Base-by-base conservation (phyloP, 2,329 filamentous ascomycete species). In the Apiospora kogelbergensis region DNA sequence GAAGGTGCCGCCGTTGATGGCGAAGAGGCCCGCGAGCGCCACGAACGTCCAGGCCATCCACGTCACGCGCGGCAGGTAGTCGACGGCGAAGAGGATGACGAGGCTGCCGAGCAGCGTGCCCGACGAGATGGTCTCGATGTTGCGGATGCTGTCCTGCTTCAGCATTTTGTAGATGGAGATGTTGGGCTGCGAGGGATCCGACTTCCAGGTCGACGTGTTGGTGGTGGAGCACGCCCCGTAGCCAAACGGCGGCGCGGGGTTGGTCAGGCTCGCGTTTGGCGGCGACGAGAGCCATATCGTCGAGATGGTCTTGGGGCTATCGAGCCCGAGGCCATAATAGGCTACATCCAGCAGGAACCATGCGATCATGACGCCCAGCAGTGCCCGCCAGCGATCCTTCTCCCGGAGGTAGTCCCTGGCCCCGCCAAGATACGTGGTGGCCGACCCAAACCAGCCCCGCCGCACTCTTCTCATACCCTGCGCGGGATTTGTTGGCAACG, bases 281-380 rank as follows among this genome's bases (percentile, higher is more conserved):
- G 64, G 64, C 15, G 17, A 17, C 6, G 72, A 69, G 26, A 68
- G 70, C 73, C 73, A 74, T 44, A 74, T 74, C 6, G 71, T 71
- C 3, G 71, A 72, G 63, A 75, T 73, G 5, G 70, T 74, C 63
- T 71, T 73, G 22, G 74, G 73, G 65, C 78, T 77, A 33, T 78
- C 80, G 11, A 84, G 76, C 11, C 82, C 81, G 45, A 84, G 79
- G 33, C 83, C 83, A 65, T 84, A 84, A 68, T 83, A 83, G 0
- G 81, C 81, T 68, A 84, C 70, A 66, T 84, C 83, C 33, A 84
- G 77, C 0, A 84, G 74, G 33, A 82, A 78, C 83, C 83, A 85
- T 40, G 79, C 76, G 33, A 80, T 66, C 6, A 82, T 80, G 0
- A 82, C 83, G 6, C 74, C 74, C 53, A 75, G 66, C n/a, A 76